Conservation (phyloP, 2,329 filamentous ascomycete species). For the Pseudogymnoascus sp. region DNA sequence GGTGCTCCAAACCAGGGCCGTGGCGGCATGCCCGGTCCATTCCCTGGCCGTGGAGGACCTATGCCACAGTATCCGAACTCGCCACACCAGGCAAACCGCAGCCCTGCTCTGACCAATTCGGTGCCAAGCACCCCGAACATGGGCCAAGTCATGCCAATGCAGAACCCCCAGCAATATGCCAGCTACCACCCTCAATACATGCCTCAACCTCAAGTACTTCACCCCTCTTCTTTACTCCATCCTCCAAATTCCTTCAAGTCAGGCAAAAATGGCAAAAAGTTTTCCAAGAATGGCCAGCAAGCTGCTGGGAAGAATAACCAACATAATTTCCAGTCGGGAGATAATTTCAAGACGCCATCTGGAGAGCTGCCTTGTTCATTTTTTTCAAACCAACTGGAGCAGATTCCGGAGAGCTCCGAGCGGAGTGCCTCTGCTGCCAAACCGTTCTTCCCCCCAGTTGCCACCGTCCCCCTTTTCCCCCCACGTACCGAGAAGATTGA, state of each 20-base stretch:
- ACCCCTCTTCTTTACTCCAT: slow-evolving; percentile 31
- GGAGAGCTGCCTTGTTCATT: neutral
- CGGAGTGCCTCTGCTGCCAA: slow-evolving; percentile 12
- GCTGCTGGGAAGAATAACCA: slow-evolving; percentile 7
- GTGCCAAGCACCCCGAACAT: slow-evolving; percentile 63
- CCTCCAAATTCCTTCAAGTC: slow-evolving; percentile 16
- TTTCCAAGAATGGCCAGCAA: slow-evolving; percentile 8
- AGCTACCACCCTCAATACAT: slow-evolving; percentile 30
- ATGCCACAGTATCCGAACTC: slow-evolving; percentile 53
- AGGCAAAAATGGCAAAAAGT: neutral
- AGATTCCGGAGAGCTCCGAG: slow-evolving; percentile 14
- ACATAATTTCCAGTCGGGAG: neutral
- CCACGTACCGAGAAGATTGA: slow-evolving; percentile 36
- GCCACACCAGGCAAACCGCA: slow-evolving; percentile 53
- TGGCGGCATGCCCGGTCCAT: slow-evolving; percentile 38
- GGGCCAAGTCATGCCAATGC: slow-evolving; percentile 58
- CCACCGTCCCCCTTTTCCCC: slow-evolving; percentile 18
- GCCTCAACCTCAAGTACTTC: slow-evolving; percentile 43
- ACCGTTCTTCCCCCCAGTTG: slow-evolving; percentile 10
- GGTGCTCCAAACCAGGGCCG: slow-evolving; percentile 36
- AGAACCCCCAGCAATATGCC: slow-evolving; percentile 40
- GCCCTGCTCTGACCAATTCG: slow-evolving; percentile 56
- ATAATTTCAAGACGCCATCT: neutral
- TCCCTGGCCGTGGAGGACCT: slow-evolving; percentile 36
- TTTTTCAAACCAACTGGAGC: neutral